phyloP scores from a whole-genome alignment of 2,329 filamentous ascomycete species.

The Spiromastix sp. region DNA sequence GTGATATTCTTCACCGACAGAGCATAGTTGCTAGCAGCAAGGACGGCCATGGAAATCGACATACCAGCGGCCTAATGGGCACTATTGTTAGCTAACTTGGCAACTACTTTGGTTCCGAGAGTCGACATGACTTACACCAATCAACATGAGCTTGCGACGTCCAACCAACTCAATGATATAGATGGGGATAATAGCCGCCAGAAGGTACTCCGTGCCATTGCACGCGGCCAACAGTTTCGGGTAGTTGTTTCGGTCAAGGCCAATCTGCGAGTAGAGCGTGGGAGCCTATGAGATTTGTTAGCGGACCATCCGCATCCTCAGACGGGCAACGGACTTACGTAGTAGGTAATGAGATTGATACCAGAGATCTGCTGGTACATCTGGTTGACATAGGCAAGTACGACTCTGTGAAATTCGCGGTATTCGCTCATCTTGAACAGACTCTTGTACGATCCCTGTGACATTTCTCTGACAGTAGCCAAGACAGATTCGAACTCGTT shows the following conservation, averaged over 20 bases:
- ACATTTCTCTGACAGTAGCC: slow-evolving; percentile 27
- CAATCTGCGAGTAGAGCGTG: slow-evolving; percentile 1
- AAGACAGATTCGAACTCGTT: slow-evolving; percentile 31
- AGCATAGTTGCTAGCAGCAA: slow-evolving; percentile 41
- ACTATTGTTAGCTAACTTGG: background rate
- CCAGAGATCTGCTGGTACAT: slow-evolving; percentile 30
- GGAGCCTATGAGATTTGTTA: slow-evolving; percentile 1
- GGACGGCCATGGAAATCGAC: slow-evolving; percentile 21
- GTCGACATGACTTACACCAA: slow-evolving; percentile 12
- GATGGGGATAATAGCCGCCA: slow-evolving; percentile 36
- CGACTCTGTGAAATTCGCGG: slow-evolving; percentile 24
- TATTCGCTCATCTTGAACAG: slow-evolving; percentile 28
- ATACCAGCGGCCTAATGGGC: slow-evolving; percentile 14
- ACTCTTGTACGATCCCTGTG: slow-evolving; percentile 30
- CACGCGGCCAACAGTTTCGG: slow-evolving; percentile 20
- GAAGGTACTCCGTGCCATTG: slow-evolving; percentile 21
- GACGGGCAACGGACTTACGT: slow-evolving; percentile 29
- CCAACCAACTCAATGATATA: slow-evolving; percentile 37
- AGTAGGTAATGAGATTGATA: slow-evolving; percentile 28
- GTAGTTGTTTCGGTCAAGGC: background rate
- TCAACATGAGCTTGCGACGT: slow-evolving; percentile 25
- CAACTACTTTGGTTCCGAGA: background rate
- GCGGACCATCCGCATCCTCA: slow-evolving; percentile 15
- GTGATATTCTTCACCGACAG: slow-evolving; percentile 34
- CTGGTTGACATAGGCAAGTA: slow-evolving; percentile 23